Conservation (phyloP, 257 asterid genomes). For the Lavandula angustifolia region DNA sequence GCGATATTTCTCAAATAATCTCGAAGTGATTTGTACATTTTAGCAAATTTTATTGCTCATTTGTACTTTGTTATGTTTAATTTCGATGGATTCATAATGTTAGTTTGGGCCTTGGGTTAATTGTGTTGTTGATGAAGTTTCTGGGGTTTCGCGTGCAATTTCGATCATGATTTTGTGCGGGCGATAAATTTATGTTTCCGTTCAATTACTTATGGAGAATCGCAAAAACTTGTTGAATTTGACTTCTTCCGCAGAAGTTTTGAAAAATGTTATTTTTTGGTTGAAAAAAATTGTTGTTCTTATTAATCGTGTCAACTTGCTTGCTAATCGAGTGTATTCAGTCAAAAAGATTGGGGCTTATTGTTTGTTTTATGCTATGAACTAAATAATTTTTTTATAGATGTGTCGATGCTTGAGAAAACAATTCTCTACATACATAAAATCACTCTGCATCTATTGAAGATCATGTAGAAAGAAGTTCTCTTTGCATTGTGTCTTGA, state of each 20-base stretch:
- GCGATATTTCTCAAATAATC: neutral
- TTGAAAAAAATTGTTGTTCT: too few species aligned
- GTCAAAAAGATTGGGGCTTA: neutral
- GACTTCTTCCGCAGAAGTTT: neutral
- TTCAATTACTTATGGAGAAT: neutral
- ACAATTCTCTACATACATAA: neutral
- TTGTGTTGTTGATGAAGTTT: constrained; percentile 8
- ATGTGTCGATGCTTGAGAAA: neutral
- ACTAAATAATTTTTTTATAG: neutral
- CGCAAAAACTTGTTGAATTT: neutral
- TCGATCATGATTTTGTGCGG: neutral
- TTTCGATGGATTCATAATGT: constrained; percentile 11
- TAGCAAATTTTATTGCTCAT: neutral
- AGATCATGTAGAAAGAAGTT: neutral
- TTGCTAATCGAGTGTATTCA: constrained; percentile 10
- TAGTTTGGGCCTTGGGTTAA: constrained; percentile 14
- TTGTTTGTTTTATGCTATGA: neutral
- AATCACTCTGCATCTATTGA: neutral
- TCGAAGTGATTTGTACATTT: neutral
- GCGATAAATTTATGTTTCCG: neutral
- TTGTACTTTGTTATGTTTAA: neutral
- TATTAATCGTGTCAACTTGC: too few species aligned
- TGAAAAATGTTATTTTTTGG: neutral
- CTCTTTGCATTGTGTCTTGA: neutral
- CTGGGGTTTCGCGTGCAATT: constrained; percentile 4